Evolutionary conservation across 352 stramenopile species (phyloP).

Genomic region (Globisporangium solare): DNA sequence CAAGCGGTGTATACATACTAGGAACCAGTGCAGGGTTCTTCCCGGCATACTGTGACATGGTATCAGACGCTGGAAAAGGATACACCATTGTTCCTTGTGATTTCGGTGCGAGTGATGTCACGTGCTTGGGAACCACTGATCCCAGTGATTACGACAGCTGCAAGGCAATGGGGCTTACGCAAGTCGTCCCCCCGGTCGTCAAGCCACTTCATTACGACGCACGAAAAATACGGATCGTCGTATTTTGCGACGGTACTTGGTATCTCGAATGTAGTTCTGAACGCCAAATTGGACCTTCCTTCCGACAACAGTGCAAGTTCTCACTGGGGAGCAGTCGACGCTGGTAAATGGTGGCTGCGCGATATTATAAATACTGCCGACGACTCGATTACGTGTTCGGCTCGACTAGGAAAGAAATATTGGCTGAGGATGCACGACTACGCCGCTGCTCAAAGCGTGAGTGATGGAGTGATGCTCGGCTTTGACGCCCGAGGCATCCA

Average conservation of each 20-base stretch:
- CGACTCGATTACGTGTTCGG: constrained; percentile 16
- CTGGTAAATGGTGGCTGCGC: constrained; percentile 55
- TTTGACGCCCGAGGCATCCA: constrained; percentile 41
- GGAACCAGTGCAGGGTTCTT: constrained; percentile 35
- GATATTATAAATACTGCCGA: constrained; percentile 28
- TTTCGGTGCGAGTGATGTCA: constrained; percentile 21
- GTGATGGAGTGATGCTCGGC: constrained; percentile 32
- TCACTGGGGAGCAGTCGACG: constrained; percentile 47
- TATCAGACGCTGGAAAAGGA: constrained; percentile 34
- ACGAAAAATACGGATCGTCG: constrained; percentile 36
- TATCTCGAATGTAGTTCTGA: constrained; percentile 37
- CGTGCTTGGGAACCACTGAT: constrained; percentile 26
- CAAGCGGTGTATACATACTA: constrained; percentile 38
- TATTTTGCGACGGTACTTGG: constrained; percentile 54
- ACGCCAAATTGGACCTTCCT: constrained; percentile 29
- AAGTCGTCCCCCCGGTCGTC: constrained; percentile 48
- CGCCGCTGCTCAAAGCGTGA: constrained; percentile 35
- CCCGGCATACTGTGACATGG: constrained; percentile 54
- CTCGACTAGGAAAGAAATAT: constrained; percentile 21
- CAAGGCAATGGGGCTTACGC: constrained; percentile 41
- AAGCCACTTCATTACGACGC: constrained; percentile 37
- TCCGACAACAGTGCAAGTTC: constrained; percentile 36
- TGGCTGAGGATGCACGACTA: constrained; percentile 57
- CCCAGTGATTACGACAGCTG: constrained; percentile 43
- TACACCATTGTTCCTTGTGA: constrained; percentile 56